Evolutionary conservation across 2,329 filamentous ascomycete genomes (phyloP).

Genomic region (Uncinocarpus reesii): DNA sequence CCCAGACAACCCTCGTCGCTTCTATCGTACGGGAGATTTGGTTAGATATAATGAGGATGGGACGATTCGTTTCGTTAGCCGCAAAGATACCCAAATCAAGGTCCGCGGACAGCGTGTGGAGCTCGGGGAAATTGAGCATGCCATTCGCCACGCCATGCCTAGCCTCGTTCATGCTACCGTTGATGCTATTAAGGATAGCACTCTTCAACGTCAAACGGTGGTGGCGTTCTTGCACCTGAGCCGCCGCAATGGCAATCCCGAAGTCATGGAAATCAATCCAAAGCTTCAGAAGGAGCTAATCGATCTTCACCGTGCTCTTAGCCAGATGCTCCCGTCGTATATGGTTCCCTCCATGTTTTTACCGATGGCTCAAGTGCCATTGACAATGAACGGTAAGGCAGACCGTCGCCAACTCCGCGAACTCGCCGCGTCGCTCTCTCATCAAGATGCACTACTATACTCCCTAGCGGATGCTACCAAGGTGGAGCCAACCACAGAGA

Average conservation of each 20-base stretch:
- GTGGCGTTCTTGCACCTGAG: constrained; percentile 1
- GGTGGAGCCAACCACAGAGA: constrained; percentile 4
- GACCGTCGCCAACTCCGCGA: constrained; percentile 20
- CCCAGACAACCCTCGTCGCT: background rate
- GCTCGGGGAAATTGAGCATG: constrained; percentile 65
- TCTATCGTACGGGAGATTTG: constrained; percentile 21
- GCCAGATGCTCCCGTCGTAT: constrained; percentile 19
- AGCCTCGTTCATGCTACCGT: constrained; percentile 1
- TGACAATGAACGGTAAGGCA: constrained; percentile 30
- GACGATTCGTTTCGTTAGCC: constrained; percentile 16
- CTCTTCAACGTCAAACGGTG: background rate
- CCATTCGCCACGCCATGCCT: background rate
- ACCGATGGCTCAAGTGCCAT: constrained; percentile 18
- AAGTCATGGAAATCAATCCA: background rate
- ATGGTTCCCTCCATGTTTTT: constrained; percentile 12
- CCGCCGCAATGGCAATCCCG: background rate
- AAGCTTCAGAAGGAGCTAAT: background rate
- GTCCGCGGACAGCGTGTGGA: constrained; percentile 74
- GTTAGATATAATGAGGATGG: constrained; percentile 17
- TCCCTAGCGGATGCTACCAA: constrained; percentile 11
- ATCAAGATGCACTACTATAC: background rate
- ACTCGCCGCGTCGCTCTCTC: background rate
- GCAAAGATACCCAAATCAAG: constrained; percentile 56
- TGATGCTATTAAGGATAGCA: background rate
- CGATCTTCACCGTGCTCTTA: background rate